phyloP scores from a whole-genome alignment of 2,329 filamentous ascomycete species.

The Atkinsonella texensis region DNA sequence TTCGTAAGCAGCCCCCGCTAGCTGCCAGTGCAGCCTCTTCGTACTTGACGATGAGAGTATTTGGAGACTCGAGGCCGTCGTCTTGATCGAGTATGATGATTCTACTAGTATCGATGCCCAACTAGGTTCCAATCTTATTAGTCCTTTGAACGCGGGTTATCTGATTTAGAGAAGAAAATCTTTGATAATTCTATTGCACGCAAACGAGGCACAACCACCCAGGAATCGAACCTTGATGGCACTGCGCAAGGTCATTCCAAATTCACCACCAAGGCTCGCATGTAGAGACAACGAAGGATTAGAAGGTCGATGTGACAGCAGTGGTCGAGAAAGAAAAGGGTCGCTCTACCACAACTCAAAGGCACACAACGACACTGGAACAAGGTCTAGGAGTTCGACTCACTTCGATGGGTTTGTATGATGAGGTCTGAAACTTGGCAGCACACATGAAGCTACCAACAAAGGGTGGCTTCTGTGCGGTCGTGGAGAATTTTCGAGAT shows the following conservation, averaged over 20 bases:
- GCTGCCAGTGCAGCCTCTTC: constrained; percentile 42
- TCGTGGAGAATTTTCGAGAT: constrained; percentile 18
- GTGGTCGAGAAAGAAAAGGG: not conserved
- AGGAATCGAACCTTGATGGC: too few species aligned
- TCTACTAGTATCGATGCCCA: constrained; percentile 40
- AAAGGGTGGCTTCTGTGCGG: constrained; percentile 12
- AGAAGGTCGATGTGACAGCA: not conserved
- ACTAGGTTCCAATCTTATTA: constrained; percentile 21
- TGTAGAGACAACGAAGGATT: constrained; percentile 1
- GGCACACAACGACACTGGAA: constrained; percentile 12
- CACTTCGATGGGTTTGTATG: constrained; percentile 49
- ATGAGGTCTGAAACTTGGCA: constrained; percentile 41
- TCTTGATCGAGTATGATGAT: constrained; percentile 43
- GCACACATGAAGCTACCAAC: constrained; percentile 44
- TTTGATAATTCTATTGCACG: too few species aligned
- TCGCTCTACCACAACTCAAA: not conserved
- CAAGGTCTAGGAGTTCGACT: constrained; percentile 29
- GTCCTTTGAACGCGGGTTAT: not conserved
- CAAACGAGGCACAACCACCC: too few species aligned
- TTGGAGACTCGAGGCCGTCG: constrained; percentile 44
- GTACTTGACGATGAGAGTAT: constrained; percentile 43
- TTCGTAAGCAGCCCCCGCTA: constrained; percentile 39
- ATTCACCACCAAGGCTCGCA: too few species aligned
- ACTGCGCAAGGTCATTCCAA: too few species aligned
- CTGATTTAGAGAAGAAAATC: too few species aligned